A percentile compares a stretch with the other conserved stretches of the same genome.
phyloP scores from a whole-genome alignment of 306 rosid genomes.

The Cajanus cajan region DNA sequence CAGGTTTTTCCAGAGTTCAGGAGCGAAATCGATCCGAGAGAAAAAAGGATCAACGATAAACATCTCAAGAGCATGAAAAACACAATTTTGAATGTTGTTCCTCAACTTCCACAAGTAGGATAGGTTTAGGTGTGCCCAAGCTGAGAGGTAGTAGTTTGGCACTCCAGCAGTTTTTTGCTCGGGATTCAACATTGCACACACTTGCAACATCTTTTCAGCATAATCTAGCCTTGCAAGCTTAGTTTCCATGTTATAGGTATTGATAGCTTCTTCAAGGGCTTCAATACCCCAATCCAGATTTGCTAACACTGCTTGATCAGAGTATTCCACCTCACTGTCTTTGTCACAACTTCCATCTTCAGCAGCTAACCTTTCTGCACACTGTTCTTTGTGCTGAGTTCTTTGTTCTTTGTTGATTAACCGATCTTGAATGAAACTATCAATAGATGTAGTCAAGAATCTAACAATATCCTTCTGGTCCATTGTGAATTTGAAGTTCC shows the following conservation, averaged over 20 bases:
- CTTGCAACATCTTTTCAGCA: constrained; percentile 89
- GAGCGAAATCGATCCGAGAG: constrained; percentile 81
- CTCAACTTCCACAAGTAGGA: constrained; percentile 77
- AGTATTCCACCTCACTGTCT: constrained; percentile 65
- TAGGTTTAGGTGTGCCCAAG: constrained; percentile 88
- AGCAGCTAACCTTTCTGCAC: constrained; percentile 95
- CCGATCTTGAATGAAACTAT: constrained; percentile 62
- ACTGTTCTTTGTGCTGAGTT: constrained; percentile 72
- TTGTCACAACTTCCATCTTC: constrained; percentile 68
- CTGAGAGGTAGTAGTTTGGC: constrained; percentile 86
- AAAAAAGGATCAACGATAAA: constrained; percentile 79
- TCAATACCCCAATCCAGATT: constrained; percentile 97
- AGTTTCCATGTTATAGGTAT: constrained; percentile 77
- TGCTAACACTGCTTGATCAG: constrained; percentile 91
- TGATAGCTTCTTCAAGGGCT: constrained; percentile 91
- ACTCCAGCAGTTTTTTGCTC: constrained; percentile 88
- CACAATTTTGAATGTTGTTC: constrained; percentile 53
- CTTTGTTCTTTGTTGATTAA: constrained; percentile 70
- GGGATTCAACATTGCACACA: constrained; percentile 80
- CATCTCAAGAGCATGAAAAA: constrained; percentile 80
- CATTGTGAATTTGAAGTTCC: constrained; percentile 58
- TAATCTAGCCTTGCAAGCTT: constrained; percentile 82
- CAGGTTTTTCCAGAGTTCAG: constrained; percentile 78
- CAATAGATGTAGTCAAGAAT: constrained; percentile 52
- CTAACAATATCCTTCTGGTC: constrained; percentile 68